A percentile compares a stretch with the other conserved stretches of the same genome.
phyloP scores from a whole-genome alignment of 768 basidiomycete species.

The Pholiota molesta region DNA sequence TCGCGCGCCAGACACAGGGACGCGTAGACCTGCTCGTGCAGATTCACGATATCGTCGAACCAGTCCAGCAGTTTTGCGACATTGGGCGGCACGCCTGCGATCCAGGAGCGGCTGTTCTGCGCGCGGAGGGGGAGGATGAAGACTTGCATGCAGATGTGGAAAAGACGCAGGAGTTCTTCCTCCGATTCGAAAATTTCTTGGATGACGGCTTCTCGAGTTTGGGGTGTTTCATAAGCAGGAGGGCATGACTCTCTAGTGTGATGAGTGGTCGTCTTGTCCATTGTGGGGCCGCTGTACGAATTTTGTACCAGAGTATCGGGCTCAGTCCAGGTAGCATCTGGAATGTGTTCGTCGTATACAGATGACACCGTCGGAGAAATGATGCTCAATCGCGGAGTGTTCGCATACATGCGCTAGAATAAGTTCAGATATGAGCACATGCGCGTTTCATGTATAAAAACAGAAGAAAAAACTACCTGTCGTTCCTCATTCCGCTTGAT shows the following conservation, averaged over 20 bases:
- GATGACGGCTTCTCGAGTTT: slow-evolving; percentile 27
- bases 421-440: neutral
- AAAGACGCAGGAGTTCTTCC: slow-evolving; percentile 62
- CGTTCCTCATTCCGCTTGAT: neutral
- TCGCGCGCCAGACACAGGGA: slow-evolving; percentile 39
- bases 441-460: neutral
- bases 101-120: slow-evolving; percentile 73
- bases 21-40: slow-evolving; percentile 68
- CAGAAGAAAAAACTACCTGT: neutral
- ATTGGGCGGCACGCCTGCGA: slow-evolving; percentile 74
- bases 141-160: slow-evolving; percentile 66
- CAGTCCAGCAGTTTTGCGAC: slow-evolving; percentile 81
- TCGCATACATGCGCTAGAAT: slow-evolving; percentile 5
- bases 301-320: neutral
- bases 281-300: neutral
- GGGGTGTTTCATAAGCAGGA: neutral
- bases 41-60: slow-evolving; percentile 83
- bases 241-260: neutral
- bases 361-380: slow-evolving; percentile 29
- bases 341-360: slow-evolving; percentile 4
- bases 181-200: slow-evolving; percentile 72
- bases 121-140: slow-evolving; percentile 81
- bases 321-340: neutral
- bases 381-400: slow-evolving; percentile 25
- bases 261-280: too few species aligned